Conservation (phyloP, 495 filamentous ascomycete species). For the Tuber aestivum region DNA sequence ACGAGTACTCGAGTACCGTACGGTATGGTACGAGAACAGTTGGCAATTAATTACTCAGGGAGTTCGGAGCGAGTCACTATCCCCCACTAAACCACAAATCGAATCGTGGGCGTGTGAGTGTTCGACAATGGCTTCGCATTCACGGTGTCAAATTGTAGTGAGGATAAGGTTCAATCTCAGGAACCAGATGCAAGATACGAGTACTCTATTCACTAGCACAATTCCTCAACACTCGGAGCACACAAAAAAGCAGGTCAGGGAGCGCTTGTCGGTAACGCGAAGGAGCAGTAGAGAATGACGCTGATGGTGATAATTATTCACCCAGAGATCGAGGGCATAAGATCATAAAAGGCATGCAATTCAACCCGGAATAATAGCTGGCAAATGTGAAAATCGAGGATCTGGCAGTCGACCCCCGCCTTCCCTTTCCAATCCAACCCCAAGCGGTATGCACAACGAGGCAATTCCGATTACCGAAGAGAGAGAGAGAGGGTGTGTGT, state of each 20-base stretch:
- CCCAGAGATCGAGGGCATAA: background rate
- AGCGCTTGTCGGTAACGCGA: background rate
- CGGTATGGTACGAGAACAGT: too few species aligned
- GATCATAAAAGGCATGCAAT: background rate
- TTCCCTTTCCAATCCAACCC: background rate
- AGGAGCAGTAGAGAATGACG: background rate
- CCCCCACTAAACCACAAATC: background rate
- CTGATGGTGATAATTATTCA: background rate
- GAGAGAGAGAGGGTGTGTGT: constrained; percentile 30
- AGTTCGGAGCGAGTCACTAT: background rate
- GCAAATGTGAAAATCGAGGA: background rate
- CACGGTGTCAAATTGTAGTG: background rate
- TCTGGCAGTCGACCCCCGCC: background rate
- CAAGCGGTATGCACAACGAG: background rate
- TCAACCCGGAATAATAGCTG: background rate
- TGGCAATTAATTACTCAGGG: too few species aligned
- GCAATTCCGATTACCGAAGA: constrained; percentile 14
- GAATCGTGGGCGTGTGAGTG: background rate
- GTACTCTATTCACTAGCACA: background rate
- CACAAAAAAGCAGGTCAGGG: background rate
- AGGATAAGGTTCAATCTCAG: constrained; percentile 4
- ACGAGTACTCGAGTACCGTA: background rate
- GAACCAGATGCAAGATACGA: background rate
- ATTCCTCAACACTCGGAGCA: background rate
- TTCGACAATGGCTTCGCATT: background rate